Conservation (phyloP, 768 basidiomycete genomes). For the Tricholoma saponaceum region DNA sequence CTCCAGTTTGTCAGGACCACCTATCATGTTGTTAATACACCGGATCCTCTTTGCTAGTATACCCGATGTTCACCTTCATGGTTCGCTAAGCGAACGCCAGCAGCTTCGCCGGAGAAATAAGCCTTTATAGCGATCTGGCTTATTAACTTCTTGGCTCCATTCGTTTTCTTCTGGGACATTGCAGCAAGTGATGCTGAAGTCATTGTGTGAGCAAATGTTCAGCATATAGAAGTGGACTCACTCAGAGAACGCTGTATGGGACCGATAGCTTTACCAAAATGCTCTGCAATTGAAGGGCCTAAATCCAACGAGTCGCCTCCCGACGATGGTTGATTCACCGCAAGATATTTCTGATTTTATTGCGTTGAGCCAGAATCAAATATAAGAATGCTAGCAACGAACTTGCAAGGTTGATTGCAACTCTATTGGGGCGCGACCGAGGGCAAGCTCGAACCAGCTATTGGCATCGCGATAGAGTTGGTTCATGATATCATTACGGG, state of each 20-base stretch:
- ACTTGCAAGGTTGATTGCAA: slow-evolving; percentile 91
- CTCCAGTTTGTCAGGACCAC: slow-evolving; percentile 58
- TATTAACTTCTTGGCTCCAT: slow-evolving; percentile 76
- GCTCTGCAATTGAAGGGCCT: slow-evolving; percentile 86
- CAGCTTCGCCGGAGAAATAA: slow-evolving; percentile 86
- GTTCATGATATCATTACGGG: slow-evolving; percentile 79
- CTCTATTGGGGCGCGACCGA: slow-evolving; percentile 88
- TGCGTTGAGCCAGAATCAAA: background rate
- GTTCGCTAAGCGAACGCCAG: slow-evolving; percentile 71
- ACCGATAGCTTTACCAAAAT: slow-evolving; percentile 79
- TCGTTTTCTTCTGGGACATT: slow-evolving; percentile 64
- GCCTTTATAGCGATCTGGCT: slow-evolving; percentile 88
- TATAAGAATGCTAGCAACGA: slow-evolving; percentile 13
- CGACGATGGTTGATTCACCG: slow-evolving; percentile 63
- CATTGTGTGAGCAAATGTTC: slow-evolving; percentile 2
- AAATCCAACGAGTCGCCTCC: slow-evolving; percentile 81
- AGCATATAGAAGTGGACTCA: slow-evolving; percentile 29
- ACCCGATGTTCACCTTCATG: slow-evolving; percentile 45
- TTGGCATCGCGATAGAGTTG: slow-evolving; percentile 71
- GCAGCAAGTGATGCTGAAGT: slow-evolving; percentile 48
- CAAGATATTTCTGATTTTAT: slow-evolving; percentile 79
- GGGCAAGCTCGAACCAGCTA: slow-evolving; percentile 82
- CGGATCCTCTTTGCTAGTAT: background rate
- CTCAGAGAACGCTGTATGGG: slow-evolving; percentile 73
- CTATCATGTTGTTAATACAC: background rate